Percentiles rank a stretch among this genome's conserved stretches.
These are phyloP conservation scores for Recurvomyces mirabilis DNA, from an alignment of 495 filamentous ascomycete species.

Conservation along the genomic window DNA sequence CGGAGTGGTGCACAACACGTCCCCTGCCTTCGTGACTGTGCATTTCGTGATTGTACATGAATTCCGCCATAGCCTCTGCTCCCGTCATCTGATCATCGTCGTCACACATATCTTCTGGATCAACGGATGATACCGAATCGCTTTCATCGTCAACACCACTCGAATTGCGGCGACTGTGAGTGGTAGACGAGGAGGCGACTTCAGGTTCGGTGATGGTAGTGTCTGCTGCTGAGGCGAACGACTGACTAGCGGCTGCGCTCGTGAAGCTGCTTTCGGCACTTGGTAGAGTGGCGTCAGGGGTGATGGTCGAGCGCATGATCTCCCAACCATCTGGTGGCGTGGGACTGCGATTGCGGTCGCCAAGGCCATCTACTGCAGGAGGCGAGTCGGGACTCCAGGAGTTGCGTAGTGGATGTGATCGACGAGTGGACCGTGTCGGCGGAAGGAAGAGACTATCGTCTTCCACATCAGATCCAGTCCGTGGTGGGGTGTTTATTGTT, in stretches of 20 bases:
- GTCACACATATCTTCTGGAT: constrained; percentile 16
- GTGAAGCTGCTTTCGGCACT: constrained; percentile 73
- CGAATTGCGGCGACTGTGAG: constrained; percentile 5
- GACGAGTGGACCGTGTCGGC: background rate
- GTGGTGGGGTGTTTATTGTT: constrained; percentile 16
- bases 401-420: constrained; percentile 10
- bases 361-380: constrained; percentile 63
- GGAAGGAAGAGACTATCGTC: constrained; percentile 12
- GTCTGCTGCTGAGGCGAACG: constrained; percentile 24
- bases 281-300: constrained; percentile 67
- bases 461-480: constrained; percentile 9
- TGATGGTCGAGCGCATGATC: constrained; percentile 64
- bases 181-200: background rate
- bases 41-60: constrained; percentile 10
- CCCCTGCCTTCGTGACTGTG: background rate
- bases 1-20: background rate
- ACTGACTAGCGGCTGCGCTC: constrained; percentile 46
- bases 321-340: constrained; percentile 52
- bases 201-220: constrained; percentile 4
- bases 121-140: constrained; percentile 14
- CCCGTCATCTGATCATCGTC: constrained; percentile 7
- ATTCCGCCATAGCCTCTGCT: constrained; percentile 9
- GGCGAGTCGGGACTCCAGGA: constrained; percentile 27
- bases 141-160: background rate
- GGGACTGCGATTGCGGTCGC: constrained; percentile 73